Evolutionary conservation across 1,139 yeast species (phyloP).

Genomic region (Lodderomyces theae): DNA sequence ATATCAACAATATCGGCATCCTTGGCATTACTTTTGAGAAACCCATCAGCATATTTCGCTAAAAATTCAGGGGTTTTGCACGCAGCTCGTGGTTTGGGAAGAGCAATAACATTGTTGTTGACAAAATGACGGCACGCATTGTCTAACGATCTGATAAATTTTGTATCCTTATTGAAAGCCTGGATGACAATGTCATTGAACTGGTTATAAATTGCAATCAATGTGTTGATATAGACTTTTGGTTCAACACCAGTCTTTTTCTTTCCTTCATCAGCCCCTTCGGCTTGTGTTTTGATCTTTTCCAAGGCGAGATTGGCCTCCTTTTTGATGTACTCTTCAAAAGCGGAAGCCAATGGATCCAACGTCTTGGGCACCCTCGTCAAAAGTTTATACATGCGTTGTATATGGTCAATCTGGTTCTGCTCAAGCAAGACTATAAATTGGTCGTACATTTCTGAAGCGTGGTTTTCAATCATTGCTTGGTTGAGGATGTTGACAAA

Average conservation of each 20-base stretch:
- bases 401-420: constrained; percentile 73
- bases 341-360: constrained; percentile 70
- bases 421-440: constrained; percentile 71
- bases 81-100: constrained; percentile 48
- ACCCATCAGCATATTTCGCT: constrained; percentile 84
- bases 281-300: constrained; percentile 52
- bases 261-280: constrained; percentile 25
- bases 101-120: constrained; percentile 78
- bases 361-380: constrained; percentile 73
- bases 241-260: constrained; percentile 54
- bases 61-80: constrained; percentile 84
- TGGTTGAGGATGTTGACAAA: constrained; percentile 73
- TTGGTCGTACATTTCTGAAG: constrained; percentile 73
- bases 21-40: constrained; percentile 72
- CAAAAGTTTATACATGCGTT: constrained; percentile 73
- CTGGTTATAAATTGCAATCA: constrained; percentile 66
- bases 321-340: constrained; percentile 70
- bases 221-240: constrained; percentile 72
- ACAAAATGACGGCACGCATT: constrained; percentile 84
- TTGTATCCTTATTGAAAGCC: constrained; percentile 74
- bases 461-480: constrained; percentile 77
- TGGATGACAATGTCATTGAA: constrained; percentile 63
- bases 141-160: constrained; percentile 85
- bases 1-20: constrained; percentile 69
- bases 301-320: constrained; percentile 72